phyloP scores from a whole-genome alignment of 202 grass and related monocot species.

The Alloteropsis angusta region DNA sequence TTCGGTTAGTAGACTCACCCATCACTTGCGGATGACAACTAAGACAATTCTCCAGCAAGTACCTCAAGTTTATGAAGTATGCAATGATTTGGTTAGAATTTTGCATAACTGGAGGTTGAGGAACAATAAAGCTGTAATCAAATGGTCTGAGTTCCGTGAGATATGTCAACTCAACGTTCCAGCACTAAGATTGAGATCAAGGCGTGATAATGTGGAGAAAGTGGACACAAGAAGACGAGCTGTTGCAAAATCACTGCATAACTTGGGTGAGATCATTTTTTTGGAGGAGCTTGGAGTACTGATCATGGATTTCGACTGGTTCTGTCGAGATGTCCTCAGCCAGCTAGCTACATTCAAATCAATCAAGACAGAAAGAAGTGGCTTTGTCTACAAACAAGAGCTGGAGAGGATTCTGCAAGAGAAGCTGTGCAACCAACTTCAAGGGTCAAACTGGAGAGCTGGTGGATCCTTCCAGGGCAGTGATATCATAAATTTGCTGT shows the following conservation, averaged over 20 bases:
- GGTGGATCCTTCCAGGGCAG: constrained; percentile 47
- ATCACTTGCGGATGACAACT: constrained; percentile 47
- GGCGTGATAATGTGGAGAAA: constrained; percentile 68
- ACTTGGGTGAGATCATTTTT: constrained; percentile 75
- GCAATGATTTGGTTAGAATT: constrained; percentile 64
- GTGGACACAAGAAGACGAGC: constrained; percentile 44
- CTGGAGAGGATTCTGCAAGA: constrained; percentile 59
- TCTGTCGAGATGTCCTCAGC: constrained; percentile 50
- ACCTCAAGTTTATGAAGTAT: constrained; percentile 74
- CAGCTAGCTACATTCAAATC: constrained; percentile 48
- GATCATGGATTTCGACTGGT: constrained; percentile 73
- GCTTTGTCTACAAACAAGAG: constrained; percentile 63
- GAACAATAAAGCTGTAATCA: constrained; percentile 55
- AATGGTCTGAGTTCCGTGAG: constrained; percentile 77
- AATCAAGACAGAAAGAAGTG: constrained; percentile 40
- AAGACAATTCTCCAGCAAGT: constrained; percentile 69
- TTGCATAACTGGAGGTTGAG: constrained; percentile 64
- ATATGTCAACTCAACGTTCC: constrained; percentile 78
- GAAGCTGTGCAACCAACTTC: constrained; percentile 36
- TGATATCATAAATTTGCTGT: constrained; percentile 76
- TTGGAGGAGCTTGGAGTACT: constrained; percentile 71
- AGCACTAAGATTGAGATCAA: constrained; percentile 60
- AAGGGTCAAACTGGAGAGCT: constrained; percentile 45
- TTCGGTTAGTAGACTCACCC: constrained; percentile 69
- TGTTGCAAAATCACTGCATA: constrained; percentile 62